Evolutionary conservation across 208 protist species (phyloP).

Genomic region (Acanthamoeba lenticulata): DNA sequence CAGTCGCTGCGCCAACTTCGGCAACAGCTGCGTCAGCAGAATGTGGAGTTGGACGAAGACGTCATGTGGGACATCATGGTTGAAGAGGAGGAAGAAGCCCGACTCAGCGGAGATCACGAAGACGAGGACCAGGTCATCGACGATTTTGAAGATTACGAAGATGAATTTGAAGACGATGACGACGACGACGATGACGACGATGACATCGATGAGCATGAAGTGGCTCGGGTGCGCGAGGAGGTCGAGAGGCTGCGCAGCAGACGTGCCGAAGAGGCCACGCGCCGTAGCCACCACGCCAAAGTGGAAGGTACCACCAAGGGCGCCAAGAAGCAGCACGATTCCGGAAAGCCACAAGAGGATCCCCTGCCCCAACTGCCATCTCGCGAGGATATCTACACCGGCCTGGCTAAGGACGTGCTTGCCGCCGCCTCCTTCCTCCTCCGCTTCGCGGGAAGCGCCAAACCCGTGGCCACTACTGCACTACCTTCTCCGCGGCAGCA

Average conservation of each 20-base stretch:
- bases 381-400: conserved; percentile 15
- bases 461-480: too few species aligned
- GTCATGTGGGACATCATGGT: conserved; percentile 60
- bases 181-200: neutral
- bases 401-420: conserved; percentile 2
- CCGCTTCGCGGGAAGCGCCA: conserved; percentile 20
- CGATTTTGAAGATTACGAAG: neutral
- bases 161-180: neutral
- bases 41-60: neutral
- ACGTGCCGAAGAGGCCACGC: neutral
- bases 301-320: too few species aligned
- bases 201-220: neutral
- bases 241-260: neutral
- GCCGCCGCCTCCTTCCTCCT: neutral
- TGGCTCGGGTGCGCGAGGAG: neutral
- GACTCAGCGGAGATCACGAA: neutral
- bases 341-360: neutral
- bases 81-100: conserved; percentile 20
- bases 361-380: neutral
- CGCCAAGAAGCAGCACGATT: neutral
- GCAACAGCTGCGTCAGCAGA: neutral
- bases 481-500: neutral
- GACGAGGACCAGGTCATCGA: neutral
- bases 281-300: neutral
- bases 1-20: conserved; percentile 6